Evolutionary conservation across 768 basidiomycete genomes (phyloP), one percentile per base, ranked within the genome.

Genomic region (Macrolepiota fuliginosa): DNA sequence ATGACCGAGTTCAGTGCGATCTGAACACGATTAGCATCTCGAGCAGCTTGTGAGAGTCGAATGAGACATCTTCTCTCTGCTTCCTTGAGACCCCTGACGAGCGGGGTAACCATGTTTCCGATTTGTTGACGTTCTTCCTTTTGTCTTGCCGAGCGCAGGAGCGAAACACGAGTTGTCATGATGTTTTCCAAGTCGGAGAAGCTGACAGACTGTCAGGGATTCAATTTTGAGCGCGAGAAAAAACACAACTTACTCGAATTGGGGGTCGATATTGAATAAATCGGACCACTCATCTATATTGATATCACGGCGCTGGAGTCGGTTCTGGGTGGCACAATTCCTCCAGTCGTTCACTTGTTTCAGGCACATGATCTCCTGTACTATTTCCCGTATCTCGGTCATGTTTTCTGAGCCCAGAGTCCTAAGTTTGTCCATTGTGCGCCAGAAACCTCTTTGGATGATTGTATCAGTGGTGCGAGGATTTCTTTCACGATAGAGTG

Each of bases 1-100:
- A 92, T 79, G 39, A 96, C 79, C 4, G 95, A 87, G 68, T 96
- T 98, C 27, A 97, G 74, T 0, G 96, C 92, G 37, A 94, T 83
- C 68, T 97, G 95, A 15, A 83, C 72, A 53, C 92, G 84, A 55
- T 83, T 80, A 0, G 85, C 81, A 39, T 78, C 70, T 19, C 95
- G 81, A 13, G 96, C 94, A 27, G 85, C 87, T 67, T 80, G 74
- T 13, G 87, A 94, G 60, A 97, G 77, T 17, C 78, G 78, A 32
- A 95, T 72, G 7, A 96, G 84, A 66, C 89, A 93, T 1, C 73
- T 69, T 46, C 83, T 89, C 70, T 97, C 91, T 1, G 90, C 68
- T 2, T 83, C 78, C 12, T 83, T 69, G 0, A 96, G 72, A 15
- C 73, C 68, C 11, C 71, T 72, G 5, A 80, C 71, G 58, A 87